A percentile compares a stretch with the other conserved stretches of the same genome.
Evolutionary conservation across 164 flowering plant species (phyloP).

Genomic region (Nelumbo lutea): DNA sequence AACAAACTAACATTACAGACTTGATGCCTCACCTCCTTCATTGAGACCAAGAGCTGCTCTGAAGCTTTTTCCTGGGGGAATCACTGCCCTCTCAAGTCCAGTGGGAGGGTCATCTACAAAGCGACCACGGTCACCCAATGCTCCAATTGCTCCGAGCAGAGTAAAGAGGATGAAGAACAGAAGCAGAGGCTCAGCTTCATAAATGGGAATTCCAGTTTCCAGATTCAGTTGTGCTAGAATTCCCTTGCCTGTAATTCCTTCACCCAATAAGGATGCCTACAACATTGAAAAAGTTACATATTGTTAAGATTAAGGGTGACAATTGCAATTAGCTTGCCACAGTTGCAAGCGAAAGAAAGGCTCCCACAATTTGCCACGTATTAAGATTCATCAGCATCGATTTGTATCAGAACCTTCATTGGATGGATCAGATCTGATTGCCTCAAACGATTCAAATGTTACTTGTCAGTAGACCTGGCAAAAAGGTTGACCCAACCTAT

Average conservation of each 20-base stretch:
- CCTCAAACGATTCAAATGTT: too few relatives aligned
- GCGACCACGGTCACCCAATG: constrained; percentile 82
- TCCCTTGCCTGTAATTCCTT: constrained; percentile 92
- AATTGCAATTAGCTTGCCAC: too few relatives aligned
- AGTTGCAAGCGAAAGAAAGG: too few relatives aligned
- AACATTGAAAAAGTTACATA: background rate
- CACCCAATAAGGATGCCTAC: constrained; percentile 96
- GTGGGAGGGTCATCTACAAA: constrained; percentile 84
- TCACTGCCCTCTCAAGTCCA: constrained; percentile 68
- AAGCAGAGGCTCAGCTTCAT: constrained; percentile 95
- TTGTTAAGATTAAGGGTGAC: too few relatives aligned
- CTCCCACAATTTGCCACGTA: too few relatives aligned
- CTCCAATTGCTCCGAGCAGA: constrained; percentile 94
- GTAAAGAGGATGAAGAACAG: constrained; percentile 96
- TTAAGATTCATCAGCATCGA: too few relatives aligned
- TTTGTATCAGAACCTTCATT: too few relatives aligned
- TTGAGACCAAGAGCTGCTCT: constrained; percentile 67
- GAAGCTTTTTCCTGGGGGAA: constrained; percentile 77
- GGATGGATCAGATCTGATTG: too few relatives aligned
- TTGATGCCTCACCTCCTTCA: constrained; percentile 61
- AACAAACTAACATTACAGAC: too few relatives aligned
- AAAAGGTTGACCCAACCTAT: too few relatives aligned
- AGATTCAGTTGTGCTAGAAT: constrained; percentile 80
- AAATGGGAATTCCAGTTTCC: constrained; percentile 93
- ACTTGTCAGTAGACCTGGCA: too few relatives aligned